Percentiles rank a stretch among this genome's conserved stretches.
phyloP scores from a whole-genome alignment of 441 rosid species.

The Corymbia calophylla region DNA sequence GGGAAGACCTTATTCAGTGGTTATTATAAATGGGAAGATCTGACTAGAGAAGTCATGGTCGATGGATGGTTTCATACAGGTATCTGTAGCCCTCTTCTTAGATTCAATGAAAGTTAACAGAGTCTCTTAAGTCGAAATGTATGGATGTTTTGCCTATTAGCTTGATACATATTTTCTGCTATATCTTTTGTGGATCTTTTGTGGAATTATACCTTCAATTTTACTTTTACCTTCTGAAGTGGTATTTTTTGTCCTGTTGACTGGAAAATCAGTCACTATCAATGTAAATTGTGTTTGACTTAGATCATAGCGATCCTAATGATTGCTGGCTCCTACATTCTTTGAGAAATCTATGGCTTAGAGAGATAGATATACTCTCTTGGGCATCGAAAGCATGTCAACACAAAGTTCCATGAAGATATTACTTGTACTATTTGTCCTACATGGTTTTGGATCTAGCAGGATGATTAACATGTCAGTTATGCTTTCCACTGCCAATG shows the following conservation, averaged over 20 bases:
- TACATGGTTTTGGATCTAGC: neutral
- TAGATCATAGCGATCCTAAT: neutral
- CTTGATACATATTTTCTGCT: neutral
- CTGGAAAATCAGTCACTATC: neutral
- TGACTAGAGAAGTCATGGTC: constrained; percentile 69
- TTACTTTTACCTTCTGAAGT: neutral
- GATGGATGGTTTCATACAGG: constrained; percentile 99
- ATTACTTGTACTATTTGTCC: neutral
- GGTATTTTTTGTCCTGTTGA: neutral
- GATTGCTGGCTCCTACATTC: neutral
- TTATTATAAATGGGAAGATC: constrained; percentile 90
- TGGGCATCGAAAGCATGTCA: neutral
- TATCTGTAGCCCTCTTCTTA: neutral
- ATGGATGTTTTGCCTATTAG: neutral
- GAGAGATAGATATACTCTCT: neutral
- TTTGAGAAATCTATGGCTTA: neutral
- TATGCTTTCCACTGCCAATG: neutral
- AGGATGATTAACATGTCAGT: neutral
- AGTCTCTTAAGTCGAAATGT: neutral
- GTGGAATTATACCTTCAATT: neutral
- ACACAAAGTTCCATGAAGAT: neutral
- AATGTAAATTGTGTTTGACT: neutral
- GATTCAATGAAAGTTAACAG: neutral
- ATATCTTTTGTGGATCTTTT: neutral
- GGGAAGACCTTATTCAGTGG: constrained; percentile 77